Base-by-base conservation (phyloP, 208 protist genomes). In the Leishmania gerbilli region DNA sequence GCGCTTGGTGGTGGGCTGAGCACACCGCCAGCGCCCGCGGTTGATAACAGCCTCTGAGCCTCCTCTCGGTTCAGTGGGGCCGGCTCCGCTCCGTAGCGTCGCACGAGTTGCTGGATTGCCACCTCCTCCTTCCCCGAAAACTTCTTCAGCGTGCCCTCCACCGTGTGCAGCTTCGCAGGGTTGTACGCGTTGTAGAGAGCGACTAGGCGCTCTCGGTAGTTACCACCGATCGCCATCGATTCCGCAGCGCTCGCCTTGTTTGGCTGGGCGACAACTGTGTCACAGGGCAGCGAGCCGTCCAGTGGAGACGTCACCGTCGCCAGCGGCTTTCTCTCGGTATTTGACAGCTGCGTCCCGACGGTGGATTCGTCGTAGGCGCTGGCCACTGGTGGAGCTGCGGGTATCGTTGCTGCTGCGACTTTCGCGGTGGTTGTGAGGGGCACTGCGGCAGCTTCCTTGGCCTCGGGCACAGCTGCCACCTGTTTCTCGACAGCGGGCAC, bases 71-170 rank as follows among this genome's bases (percentile, higher is more conserved):
- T 69, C 53, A 82, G 67, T 11, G 74, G 77, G 6, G 84, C 7
- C 31, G 91, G 88, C 80, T 93, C 86, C 19, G 89, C 79, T 8
- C 91, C 91, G 77, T 92, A 92, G 71, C 85, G 87, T 49, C 90
- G 65, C 13, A 91, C 90, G 17, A 95, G 84, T 45, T 86, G 71
- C 74, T 85, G 71, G 53, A 93, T 87, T 27, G 90, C 79, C 21
- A 79, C 84, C 74, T 93, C 90, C 81, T 93, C 91, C 69, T 89
- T 83, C 13, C 90, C 91, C 21, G 79, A 53, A 77, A 88, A 91
- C 82, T 87, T 86, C 49, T 69, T 71, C 51, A 95, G 74, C 42
- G 84, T 89, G 27, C 79, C 87, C 34, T 90, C 87, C 3, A 92
- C 87, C 1, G 81, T 90, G 62, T 76, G 75, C 9, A 92, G 82